Evolutionary conservation across 192 early-diverging fungal genomes (phyloP), one percentile per base, ranked within the genome.

Genomic region (Geranomyces michiganensis): DNA sequence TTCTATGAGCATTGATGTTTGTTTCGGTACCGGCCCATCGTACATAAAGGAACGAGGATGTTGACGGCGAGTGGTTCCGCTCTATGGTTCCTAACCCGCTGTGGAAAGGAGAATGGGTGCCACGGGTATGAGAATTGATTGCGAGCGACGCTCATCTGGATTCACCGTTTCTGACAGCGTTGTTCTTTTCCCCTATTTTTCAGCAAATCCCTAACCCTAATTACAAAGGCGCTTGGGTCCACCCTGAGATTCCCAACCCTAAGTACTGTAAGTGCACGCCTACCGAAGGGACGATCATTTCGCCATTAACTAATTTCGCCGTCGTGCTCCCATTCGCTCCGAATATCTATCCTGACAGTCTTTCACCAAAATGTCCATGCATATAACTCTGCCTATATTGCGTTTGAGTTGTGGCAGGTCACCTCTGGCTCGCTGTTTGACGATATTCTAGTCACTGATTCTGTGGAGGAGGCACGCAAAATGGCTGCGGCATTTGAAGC

Each of bases 331-430:
- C n/a, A n/a, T n/a, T n/a, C n/a, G n/a, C n/a, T n/a, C n/a, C n/a
- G n/a, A n/a, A n/a, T n/a, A n/a, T n/a, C 46, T 24, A 13, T 22
- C 24, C 29, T 56, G n/a, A 21, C 46, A 77, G 76, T 26, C 15
- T 64, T 71, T 48, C 78, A 81, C 68, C 60, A 63, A 26, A 32
- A 33, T 21, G 76, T 82, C 56, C 67, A 76, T 64, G 56, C 61
- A 43, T 75, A 65, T 69, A 74, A 56, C 5, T 66, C 65, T 51
- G 79, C 66, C 1, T 74, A 71, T 56, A 61, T 85, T 53, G 84
- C 79, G 31, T 81, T 85, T 53, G 84, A 85, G 53, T 74, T 85
- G 22, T 85, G 84, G 83, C 84, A 85, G 68, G 84, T 85, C 41
- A 81, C 79, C 33, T 22, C 81, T 15, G 84, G 84, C 31, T 70